These are phyloP conservation scores for Pseudomonodictys pantanalensis DNA, from an alignment of 495 filamentous ascomycete genomes.

Conservation along the genomic window DNA sequence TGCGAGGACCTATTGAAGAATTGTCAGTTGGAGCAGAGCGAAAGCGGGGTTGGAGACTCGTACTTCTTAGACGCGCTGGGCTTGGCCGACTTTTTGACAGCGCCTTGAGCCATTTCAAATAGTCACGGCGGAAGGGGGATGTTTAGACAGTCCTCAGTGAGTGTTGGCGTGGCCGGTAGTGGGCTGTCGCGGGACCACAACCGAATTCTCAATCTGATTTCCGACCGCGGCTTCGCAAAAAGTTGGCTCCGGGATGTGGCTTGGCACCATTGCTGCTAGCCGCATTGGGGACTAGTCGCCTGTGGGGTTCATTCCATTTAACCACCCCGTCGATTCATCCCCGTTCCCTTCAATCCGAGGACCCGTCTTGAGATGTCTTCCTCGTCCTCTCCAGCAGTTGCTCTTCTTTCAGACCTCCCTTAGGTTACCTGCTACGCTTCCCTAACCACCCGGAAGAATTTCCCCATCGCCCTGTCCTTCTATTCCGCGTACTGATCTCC, in stretches of 20 bases:
- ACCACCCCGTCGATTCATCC: neutral
- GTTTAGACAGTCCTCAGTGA: neutral
- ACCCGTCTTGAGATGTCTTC: no score
- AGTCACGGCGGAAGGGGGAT: no score
- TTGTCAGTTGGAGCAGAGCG: conserved; percentile 2
- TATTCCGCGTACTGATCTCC: no score
- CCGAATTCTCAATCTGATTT: no score
- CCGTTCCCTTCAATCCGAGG: conserved; percentile 14
- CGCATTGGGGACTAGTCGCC: neutral
- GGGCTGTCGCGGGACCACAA: no score
- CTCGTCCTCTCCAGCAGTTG: no score
- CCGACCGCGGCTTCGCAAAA: no score
- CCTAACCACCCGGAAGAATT: conserved; percentile 32
- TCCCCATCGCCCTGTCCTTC: conserved; percentile 1
- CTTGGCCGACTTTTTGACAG: conserved; percentile 32
- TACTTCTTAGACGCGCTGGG: conserved; percentile 29
- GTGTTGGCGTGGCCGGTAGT: neutral
- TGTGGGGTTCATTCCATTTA: conserved; percentile 1
- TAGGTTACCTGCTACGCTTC: no score
- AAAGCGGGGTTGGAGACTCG: neutral
- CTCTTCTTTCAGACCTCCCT: no score
- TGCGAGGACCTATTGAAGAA: conserved; percentile 24
- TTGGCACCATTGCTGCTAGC: neutral
- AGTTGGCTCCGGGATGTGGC: neutral
- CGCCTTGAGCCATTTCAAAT: conserved; percentile 41